Evolutionary conservation across 2,329 filamentous ascomycete genomes (phyloP), one percentile per base, ranked within the genome.

Genomic region (Neonectria coccinea): DNA sequence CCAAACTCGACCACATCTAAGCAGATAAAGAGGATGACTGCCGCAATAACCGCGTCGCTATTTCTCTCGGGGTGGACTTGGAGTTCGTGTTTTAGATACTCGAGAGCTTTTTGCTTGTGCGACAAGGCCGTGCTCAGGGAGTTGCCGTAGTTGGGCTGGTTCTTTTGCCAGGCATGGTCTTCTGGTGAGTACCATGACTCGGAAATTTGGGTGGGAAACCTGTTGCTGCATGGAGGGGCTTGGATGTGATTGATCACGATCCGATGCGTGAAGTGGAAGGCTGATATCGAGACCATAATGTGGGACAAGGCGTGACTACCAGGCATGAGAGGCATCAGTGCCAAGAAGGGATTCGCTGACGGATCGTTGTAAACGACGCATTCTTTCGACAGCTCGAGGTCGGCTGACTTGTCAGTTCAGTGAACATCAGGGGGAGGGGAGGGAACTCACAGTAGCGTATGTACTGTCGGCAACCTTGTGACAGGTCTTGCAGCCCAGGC

Each of bases 1-100:
- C 64, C 64, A 29, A 56, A 63, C 29, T 66, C 59, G 16, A 63
- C 64, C 39, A 66, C 64, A 14, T 66, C 64, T 2, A 66, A 29
- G 5, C 64, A 63, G 20, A 66, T 54, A 16, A 62, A 63, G 12
- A 66, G 52, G 5, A 66, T 48, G 5, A 55, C 59, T 12, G 59
- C 55, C 5, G 64, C 64, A 22, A 62, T 59, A 6, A 63, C 29
- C 11, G 59, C 64, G 36, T 66, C 51, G 14, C 41, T 55, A 4
- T 56, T 44, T 2, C 11, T 7, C 29, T 42, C 56, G 0, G 56
- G 42, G 6, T 47, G 12, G 11, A 29, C 16, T 10, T 63, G 18
- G 0, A 66, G 11, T 25, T 66, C 64, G 22, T 12, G n/a, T 27
- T 52, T 59, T 5, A 66, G 14, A 11, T 29, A 55, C 3, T 59